phyloP scores from a whole-genome alignment of 2,329 filamentous ascomycete genomes.

The Pseudogymnoascus sp. region DNA sequence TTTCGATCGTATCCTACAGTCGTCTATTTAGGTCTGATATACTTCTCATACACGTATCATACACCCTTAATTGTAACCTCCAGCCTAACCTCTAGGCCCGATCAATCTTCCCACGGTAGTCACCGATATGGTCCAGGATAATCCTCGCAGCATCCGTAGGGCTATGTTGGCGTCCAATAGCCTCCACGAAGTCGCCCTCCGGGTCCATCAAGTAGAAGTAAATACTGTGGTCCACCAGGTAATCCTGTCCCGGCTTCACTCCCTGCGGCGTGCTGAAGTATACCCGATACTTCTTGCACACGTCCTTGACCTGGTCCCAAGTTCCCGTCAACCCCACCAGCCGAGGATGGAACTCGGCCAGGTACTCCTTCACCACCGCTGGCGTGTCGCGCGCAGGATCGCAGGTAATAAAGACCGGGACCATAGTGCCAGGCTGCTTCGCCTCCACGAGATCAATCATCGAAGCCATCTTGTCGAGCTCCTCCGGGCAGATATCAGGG shows the following conservation, averaged over 20 bases:
- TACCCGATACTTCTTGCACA: conserved; percentile 92
- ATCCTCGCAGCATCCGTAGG: conserved; percentile 76
- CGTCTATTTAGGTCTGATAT: conserved; percentile 1
- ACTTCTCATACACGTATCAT: conserved; percentile 1
- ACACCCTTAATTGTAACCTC: neutral
- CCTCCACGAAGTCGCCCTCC: conserved; percentile 96
- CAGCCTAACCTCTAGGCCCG: neutral
- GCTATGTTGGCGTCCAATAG: conserved; percentile 88
- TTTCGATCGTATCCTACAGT: neutral
- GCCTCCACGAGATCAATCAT: conserved; percentile 72
- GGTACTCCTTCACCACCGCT: conserved; percentile 73
- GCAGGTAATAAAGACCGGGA: conserved; percentile 83
- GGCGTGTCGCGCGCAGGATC: conserved; percentile 89
- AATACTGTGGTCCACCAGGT: conserved; percentile 96
- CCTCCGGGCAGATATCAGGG: conserved; percentile 96
- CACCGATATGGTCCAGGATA: conserved; percentile 78
- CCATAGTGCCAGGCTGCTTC: conserved; percentile 31
- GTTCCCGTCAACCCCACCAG: conserved; percentile 87
- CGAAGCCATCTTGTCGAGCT: conserved; percentile 97
- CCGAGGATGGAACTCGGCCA: conserved; percentile 80
- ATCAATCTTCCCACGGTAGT: conserved; percentile 49
- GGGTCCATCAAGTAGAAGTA: conserved; percentile 99
- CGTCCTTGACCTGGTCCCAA: conserved; percentile 86
- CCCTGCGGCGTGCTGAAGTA: conserved; percentile 91
- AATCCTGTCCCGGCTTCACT: conserved; percentile 89